Evolutionary conservation across 2,329 filamentous ascomycete species (phyloP), one percentile per base, ranked within the genome.

Genomic region (Fusarium sp.): DNA sequence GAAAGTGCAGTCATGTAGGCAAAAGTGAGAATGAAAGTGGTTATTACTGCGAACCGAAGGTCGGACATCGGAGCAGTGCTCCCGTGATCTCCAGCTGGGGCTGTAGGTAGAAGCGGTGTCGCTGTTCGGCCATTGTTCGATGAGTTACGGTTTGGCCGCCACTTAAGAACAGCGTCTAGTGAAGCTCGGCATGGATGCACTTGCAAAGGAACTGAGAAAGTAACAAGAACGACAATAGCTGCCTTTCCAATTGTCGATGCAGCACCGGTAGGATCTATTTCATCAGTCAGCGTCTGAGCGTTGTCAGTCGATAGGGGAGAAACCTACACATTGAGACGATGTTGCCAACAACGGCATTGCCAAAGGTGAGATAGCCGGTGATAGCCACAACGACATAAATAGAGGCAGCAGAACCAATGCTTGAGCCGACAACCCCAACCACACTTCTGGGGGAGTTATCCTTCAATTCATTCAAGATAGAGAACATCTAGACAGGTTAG

Each of bases 111-210:
- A 16, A 88, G 76, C 6, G 78, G 80, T 45, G 79, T 82, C 73
- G 75, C 81, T 72, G 80, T 76, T 16, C 81, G 80, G 42, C 75
- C 77, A 66, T 71, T 78, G 50, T 68, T 75, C 57, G 71, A 74
- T 65, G 84, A 81, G 37, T 79, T 71, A 20, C 81, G 76, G 71
- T 83, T 85, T 11, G 93, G 94, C 9, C 94, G 89, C 95, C 96
- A 98, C 80, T 92, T 94, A 52, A 97, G 81, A n/a, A 97, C 93
- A 1, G 96, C 95, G 75, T 98, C 94, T 30, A 98, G 84, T 16
- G 93, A 97, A n/a, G 96, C 96, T 64, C 96, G 90, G 81, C 96
- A 98, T 0, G 96, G 96, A 77, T 99, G 96, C 37, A 97, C 91
- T 79, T 99, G 96, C 2, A 99, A 86, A 2, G 96, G 96, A 65